Conservation (phyloP, 2,329 filamentous ascomycete genomes). For the Colletotrichum musicola region DNA sequence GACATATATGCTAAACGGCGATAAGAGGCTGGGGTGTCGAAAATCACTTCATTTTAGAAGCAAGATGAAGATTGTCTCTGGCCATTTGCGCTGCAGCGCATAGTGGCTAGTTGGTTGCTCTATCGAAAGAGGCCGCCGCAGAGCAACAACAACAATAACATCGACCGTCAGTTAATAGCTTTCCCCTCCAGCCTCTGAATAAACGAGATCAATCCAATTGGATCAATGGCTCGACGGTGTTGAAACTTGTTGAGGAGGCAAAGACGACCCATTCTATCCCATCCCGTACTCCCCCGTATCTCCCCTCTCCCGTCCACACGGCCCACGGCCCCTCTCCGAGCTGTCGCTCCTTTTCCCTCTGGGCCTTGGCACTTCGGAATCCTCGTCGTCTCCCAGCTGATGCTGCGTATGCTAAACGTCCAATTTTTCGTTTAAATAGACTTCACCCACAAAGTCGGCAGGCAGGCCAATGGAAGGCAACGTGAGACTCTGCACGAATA, state of each 20-base stretch:
- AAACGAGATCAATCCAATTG: slow-evolving; percentile 27
- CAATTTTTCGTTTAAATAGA: slow-evolving; percentile 19
- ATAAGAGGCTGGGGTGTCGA: slow-evolving; percentile 31
- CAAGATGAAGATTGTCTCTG: slow-evolving; percentile 32
- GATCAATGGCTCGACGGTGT: slow-evolving; percentile 22
- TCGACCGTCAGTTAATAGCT: neutral
- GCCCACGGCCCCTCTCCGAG: slow-evolving; percentile 1
- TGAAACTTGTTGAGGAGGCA: slow-evolving; percentile 36
- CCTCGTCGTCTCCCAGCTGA: neutral
- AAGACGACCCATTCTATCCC: slow-evolving; percentile 14
- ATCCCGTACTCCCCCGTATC: neutral
- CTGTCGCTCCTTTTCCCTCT: neutral
- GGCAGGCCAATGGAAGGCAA: neutral
- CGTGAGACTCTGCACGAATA: slow-evolving; percentile 6
- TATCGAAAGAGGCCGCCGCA: neutral
- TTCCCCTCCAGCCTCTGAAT: neutral
- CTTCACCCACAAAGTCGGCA: slow-evolving; percentile 2
- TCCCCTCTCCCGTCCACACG: neutral
- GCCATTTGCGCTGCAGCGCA: slow-evolving; percentile 1
- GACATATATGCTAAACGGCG: slow-evolving; percentile 20
- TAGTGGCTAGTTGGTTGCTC: neutral
- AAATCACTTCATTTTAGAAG: slow-evolving; percentile 37
- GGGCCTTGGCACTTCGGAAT: slow-evolving; percentile 12
- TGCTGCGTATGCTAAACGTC: neutral
- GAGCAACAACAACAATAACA: neutral